Conservation (phyloP, 768 basidiomycete species). For the Clathrus columnatus region DNA sequence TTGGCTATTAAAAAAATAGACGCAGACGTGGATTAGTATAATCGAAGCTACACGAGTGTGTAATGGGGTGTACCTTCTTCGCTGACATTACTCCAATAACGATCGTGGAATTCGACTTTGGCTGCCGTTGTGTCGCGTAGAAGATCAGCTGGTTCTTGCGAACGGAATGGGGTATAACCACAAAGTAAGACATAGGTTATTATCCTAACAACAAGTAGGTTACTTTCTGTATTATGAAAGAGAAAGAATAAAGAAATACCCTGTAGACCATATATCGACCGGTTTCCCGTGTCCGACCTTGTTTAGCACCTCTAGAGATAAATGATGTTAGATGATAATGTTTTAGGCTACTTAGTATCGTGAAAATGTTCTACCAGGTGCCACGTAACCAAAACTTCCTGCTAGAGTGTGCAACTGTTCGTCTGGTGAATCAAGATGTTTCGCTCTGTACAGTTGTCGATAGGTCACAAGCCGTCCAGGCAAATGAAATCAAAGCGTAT, state of each 20-base stretch:
- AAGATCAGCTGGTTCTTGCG: slow-evolving; percentile 66
- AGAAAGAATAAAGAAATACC: slow-evolving; percentile 39
- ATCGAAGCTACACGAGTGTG: not conserved
- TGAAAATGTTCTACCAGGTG: too few species aligned
- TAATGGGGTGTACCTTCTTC: slow-evolving; percentile 43
- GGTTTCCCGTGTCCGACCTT: slow-evolving; percentile 83
- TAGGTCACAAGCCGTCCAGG: not conserved
- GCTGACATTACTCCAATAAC: slow-evolving; percentile 90
- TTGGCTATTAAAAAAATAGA: slow-evolving; percentile 48
- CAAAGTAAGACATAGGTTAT: slow-evolving; percentile 94
- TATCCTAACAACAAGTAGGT: slow-evolving; percentile 40
- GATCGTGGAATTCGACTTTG: slow-evolving; percentile 83
- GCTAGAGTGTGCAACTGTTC: slow-evolving; percentile 67
- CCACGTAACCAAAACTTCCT: slow-evolving; percentile 83
- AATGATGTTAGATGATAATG: slow-evolving; percentile 2
- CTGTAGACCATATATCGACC: slow-evolving; percentile 91
- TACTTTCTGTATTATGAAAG: slow-evolving; percentile 1
- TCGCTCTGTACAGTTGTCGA: slow-evolving; percentile 44
- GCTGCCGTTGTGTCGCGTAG: slow-evolving; percentile 79
- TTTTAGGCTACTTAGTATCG: too few species aligned
- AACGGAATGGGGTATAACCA: slow-evolving; percentile 91
- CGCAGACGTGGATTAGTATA: not conserved
- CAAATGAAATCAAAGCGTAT: not conserved
- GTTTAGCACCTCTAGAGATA: slow-evolving; percentile 51
- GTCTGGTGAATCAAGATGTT: slow-evolving; percentile 64